A percentile compares a stretch with the other conserved stretches of the same genome.
Evolutionary conservation across 805 yeast species (phyloP).

Genomic region (Saccharomyces cerevisiae): DNA sequence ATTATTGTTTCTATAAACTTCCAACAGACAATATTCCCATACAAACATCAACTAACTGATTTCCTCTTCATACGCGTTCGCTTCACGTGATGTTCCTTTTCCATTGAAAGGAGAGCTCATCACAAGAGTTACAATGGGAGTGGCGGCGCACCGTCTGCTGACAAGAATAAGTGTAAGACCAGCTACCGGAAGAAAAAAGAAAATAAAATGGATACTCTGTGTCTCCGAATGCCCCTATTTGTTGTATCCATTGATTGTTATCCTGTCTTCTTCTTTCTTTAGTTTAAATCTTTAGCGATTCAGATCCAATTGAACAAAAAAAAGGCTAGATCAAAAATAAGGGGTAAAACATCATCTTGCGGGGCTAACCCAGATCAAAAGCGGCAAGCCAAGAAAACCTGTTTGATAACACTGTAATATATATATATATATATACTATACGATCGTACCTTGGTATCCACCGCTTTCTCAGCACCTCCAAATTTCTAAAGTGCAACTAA

Average conservation of each 20-base stretch:
- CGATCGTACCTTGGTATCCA: not conserved
- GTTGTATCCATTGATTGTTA: not conserved
- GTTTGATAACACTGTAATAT: not conserved
- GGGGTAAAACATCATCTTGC: not conserved
- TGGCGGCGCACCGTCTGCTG: not conserved
- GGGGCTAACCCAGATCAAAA: not conserved
- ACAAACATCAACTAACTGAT: not conserved
- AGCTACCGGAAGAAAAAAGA: not conserved
- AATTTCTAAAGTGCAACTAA: not conserved
- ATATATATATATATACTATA: not conserved
- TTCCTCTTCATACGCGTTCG: not conserved
- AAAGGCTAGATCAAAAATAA: not conserved
- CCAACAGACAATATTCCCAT: not conserved
- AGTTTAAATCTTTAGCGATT: not conserved
- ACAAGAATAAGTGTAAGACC: not conserved
- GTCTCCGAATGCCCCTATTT: not conserved
- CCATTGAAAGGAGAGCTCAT: not conserved
- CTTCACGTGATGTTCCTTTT: not conserved
- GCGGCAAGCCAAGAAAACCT: not conserved
- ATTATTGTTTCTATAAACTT: not conserved
- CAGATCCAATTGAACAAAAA: not conserved
- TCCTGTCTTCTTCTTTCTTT: not conserved
- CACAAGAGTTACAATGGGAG: not conserved
- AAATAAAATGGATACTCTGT: not conserved
- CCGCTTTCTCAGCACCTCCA: not conserved